Evolutionary conservation across 345 rosid species (phyloP).

Genomic region (Abelmoschus esculentus): DNA sequence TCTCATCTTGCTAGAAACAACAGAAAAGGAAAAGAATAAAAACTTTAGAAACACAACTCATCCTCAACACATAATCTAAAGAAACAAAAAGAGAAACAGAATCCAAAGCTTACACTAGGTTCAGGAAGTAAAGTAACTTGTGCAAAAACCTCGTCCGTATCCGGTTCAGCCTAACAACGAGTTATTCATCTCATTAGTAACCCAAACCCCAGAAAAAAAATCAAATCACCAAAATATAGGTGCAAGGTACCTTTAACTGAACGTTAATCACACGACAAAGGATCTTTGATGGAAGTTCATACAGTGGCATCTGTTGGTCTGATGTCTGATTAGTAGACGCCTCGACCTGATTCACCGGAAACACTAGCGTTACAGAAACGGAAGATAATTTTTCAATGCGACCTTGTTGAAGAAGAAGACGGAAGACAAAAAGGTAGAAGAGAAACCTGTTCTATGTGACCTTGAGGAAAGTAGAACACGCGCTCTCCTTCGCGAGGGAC

Average conservation of each 20-base stretch:
- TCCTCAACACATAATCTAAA: not conserved
- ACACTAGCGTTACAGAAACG: too few relatives aligned
- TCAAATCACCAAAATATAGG: not conserved
- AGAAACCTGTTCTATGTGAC: slow-evolving; percentile 72
- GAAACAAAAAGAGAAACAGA: not conserved
- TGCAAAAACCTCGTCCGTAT: slow-evolving; percentile 81
- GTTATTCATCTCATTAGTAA: not conserved
- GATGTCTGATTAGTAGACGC: slow-evolving; percentile 73
- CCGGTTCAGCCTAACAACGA: slow-evolving; percentile 60
- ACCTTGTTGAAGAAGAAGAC: too few relatives aligned
- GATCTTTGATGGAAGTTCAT: slow-evolving; percentile 57
- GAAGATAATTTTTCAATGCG: too few relatives aligned
- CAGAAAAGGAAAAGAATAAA: not conserved
- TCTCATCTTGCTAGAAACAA: slow-evolving; percentile 48
- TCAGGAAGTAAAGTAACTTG: slow-evolving; percentile 78
- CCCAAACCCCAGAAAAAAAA: not conserved
- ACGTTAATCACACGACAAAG: slow-evolving; percentile 74
- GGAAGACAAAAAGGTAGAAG: too few relatives aligned
- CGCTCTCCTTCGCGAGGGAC: slow-evolving; percentile 70
- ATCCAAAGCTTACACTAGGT: slow-evolving; percentile 25
- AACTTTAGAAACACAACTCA: not conserved
- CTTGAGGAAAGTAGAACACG: slow-evolving; percentile 86
- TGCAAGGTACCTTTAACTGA: slow-evolving; percentile 42
- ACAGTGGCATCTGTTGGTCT: slow-evolving; percentile 70
- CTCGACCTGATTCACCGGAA: slow-evolving; percentile 47